These are phyloP conservation scores for Avicennia marina DNA, from an alignment of 257 asterid species.

Conservation along the genomic window DNA sequence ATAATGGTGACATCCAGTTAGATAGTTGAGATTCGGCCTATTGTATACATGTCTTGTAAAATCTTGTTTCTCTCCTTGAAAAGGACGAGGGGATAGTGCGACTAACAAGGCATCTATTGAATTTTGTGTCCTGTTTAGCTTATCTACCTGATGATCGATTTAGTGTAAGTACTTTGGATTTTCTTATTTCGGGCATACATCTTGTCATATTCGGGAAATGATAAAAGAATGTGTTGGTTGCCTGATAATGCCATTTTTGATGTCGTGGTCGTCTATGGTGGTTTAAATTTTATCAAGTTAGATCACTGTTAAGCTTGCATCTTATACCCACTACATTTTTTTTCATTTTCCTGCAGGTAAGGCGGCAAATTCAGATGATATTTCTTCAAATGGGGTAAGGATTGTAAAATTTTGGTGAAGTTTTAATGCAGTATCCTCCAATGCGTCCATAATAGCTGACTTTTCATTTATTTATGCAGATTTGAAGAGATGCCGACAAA, in stretches of 20 bases:
- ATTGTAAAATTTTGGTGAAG: constrained; percentile 1
- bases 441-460: constrained; percentile 8
- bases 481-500: constrained; percentile 99
- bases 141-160: neutral
- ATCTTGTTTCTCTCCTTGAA: too few species aligned
- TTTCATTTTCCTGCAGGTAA: constrained; percentile 52
- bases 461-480: constrained; percentile 36
- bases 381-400: constrained; percentile 92
- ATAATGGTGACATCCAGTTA: too few species aligned
- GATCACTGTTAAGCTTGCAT: neutral
- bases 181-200: neutral
- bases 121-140: neutral
- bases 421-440: neutral
- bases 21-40: too few species aligned
- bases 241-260: neutral
- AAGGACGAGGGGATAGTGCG: too few species aligned
- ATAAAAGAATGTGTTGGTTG: neutral
- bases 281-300: neutral
- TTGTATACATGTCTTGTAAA: too few species aligned
- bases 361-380: constrained; percentile 79
- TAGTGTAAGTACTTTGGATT: neutral
- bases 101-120: neutral
- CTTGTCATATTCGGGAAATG: neutral
- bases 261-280: neutral
- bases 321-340: neutral